Conservation (phyloP, 257 asterid species). For the Nicotiana paniculata region DNA sequence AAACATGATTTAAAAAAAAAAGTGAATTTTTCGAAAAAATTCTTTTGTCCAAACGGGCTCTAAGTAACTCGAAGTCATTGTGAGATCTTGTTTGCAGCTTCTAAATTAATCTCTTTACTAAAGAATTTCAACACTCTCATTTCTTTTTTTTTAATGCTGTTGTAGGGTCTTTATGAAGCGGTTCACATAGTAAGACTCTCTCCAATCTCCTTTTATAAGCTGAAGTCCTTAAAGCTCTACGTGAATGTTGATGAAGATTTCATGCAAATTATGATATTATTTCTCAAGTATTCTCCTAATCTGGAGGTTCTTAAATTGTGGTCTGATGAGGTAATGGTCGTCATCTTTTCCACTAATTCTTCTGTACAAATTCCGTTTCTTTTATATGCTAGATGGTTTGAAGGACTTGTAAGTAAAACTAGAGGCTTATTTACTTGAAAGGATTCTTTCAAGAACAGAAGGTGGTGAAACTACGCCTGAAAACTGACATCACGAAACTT, state of each 20-base stretch:
- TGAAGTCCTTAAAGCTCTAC: background rate
- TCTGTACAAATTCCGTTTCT: background rate
- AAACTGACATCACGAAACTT: too few species aligned
- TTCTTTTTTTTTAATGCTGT: background rate
- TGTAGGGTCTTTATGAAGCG: background rate
- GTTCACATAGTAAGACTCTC: background rate
- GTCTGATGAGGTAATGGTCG: background rate
- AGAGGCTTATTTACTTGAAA: background rate
- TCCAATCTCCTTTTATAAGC: background rate
- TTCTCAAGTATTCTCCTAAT: conserved; percentile 1
- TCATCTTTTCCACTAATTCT: background rate
- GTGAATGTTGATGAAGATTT: background rate
- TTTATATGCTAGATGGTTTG: background rate
- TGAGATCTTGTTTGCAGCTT: background rate
- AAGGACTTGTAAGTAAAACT: background rate
- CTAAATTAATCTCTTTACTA: background rate
- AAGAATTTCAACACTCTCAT: background rate
- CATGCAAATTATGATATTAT: background rate
- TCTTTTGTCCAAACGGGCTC: too few species aligned
- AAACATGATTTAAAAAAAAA: too few species aligned
- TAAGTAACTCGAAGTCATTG: background rate
- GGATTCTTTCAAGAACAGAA: background rate
- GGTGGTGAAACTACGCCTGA: too few species aligned
- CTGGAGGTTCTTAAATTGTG: background rate
- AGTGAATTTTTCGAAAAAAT: too few species aligned